Evolutionary conservation across 108 stramenopile species (phyloP).

Genomic region (Cylindrotheca closterium): DNA sequence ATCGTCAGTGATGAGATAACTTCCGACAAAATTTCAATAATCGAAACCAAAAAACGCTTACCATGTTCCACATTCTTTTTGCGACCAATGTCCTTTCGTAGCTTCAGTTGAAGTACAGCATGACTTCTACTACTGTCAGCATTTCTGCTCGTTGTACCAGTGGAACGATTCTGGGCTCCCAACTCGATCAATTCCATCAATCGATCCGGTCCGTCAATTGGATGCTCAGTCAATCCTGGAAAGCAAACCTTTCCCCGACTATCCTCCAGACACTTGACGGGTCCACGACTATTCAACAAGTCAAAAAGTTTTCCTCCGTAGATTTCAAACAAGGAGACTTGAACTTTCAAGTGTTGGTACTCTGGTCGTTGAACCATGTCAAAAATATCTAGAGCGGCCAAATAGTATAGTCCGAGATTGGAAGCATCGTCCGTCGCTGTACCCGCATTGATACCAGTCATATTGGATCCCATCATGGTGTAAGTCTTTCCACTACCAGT

Average conservation of each 20-base stretch:
- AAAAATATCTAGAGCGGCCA: conserved; percentile 93
- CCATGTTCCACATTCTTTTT: conserved; percentile 66
- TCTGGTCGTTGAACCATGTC: conserved; percentile 53
- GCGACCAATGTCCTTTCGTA: conserved; percentile 60
- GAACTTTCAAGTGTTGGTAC: conserved; percentile 60
- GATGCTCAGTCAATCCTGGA: conserved; percentile 89
- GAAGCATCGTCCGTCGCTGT: conserved; percentile 32
- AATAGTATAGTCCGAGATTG: conserved; percentile 89
- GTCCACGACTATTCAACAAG: conserved; percentile 84
- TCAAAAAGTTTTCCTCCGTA: conserved; percentile 97
- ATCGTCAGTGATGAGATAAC: not conserved
- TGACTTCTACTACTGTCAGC: conserved; percentile 92
- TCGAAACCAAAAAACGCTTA: conserved; percentile 6
- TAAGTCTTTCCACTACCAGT: conserved; percentile 91
- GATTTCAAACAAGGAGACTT: conserved; percentile 95
- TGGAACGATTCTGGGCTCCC: conserved; percentile 90
- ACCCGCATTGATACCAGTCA: conserved; percentile 77
- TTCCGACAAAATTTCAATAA: not conserved
- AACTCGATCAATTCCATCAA: conserved; percentile 88
- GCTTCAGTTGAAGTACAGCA: conserved; percentile 91
- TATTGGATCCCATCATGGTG: conserved; percentile 94
- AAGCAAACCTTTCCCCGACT: conserved; percentile 92
- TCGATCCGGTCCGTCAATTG: conserved; percentile 67
- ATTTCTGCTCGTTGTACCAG: conserved; percentile 93
- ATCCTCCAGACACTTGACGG: conserved; percentile 93